phyloP scores from a whole-genome alignment of 2,329 filamentous ascomycete genomes.

The Clonostachys rosea region DNA sequence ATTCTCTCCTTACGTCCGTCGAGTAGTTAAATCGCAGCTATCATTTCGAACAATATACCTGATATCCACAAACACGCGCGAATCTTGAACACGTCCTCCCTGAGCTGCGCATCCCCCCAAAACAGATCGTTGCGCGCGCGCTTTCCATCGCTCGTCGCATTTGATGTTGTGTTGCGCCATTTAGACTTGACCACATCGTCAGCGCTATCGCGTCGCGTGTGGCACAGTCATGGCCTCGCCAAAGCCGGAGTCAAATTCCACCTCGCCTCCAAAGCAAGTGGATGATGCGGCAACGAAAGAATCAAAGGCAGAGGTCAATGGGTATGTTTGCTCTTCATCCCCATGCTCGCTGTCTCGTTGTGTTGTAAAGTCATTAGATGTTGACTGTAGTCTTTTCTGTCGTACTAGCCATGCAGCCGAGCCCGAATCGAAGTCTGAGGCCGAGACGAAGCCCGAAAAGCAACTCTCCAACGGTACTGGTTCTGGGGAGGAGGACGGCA shows the following conservation, averaged over 20 bases:
- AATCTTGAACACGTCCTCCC: background rate
- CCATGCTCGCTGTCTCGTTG: background rate
- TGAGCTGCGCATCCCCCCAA: background rate
- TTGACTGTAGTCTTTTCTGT: conserved; percentile 6
- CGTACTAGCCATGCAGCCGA: conserved; percentile 14
- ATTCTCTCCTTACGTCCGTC: too few species aligned
- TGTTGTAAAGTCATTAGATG: conserved; percentile 3
- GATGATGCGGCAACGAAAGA: conserved; percentile 18
- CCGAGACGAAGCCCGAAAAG: conserved; percentile 10
- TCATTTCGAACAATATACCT: too few species aligned
- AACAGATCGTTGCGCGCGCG: background rate
- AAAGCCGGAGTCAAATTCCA: conserved; percentile 28
- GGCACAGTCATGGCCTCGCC: conserved; percentile 51
- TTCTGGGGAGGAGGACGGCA: conserved; percentile 10
- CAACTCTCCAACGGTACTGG: conserved; percentile 15
- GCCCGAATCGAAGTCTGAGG: conserved; percentile 9
- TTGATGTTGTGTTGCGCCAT: conserved; percentile 29
- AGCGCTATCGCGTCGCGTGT: conserved; percentile 4
- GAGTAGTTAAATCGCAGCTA: too few species aligned
- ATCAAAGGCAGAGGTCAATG: conserved; percentile 25
- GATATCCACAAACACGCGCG: too few species aligned
- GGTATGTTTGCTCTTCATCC: conserved; percentile 20
- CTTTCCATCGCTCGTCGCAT: conserved; percentile 3
- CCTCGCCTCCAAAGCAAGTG: conserved; percentile 42
- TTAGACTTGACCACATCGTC: conserved; percentile 5